phyloP scores from a whole-genome alignment of 495 filamentous ascomycete genomes.

The Geopyxis carbonaria region DNA sequence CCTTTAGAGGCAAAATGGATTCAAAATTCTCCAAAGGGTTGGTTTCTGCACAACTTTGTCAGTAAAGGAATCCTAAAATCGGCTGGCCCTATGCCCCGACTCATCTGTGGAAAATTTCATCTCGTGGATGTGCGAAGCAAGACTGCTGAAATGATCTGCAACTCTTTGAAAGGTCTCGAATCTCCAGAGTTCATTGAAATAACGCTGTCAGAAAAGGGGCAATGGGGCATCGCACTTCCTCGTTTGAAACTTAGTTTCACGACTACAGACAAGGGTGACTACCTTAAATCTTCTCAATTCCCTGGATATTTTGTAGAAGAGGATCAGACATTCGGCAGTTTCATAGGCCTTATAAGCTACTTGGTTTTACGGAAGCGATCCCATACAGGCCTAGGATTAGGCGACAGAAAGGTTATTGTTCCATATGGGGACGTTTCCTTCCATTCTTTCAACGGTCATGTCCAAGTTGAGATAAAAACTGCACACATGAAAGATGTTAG shows the following conservation, averaged over 20 bases:
- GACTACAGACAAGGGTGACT: too few relatives aligned
- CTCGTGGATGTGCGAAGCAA: conserved; percentile 25
- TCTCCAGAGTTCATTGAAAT: conserved; percentile 28
- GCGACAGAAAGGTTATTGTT: conserved; percentile 32
- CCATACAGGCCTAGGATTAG: too few relatives aligned
- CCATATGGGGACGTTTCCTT: conserved; percentile 31
- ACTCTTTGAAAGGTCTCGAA: conserved; percentile 26
- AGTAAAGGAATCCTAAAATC: too few relatives aligned
- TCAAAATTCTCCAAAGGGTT: too few relatives aligned
- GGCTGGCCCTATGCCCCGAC: too few relatives aligned
- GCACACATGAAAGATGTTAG: conserved; percentile 13
- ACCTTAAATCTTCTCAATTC: conserved; percentile 31
- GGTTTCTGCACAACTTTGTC: too few relatives aligned
- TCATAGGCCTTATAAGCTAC: conserved; percentile 38
- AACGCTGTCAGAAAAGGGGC: conserved; percentile 2
- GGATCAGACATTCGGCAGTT: conserved; percentile 33
- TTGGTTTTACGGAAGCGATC: conserved; percentile 33
- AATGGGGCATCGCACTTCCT: conserved; percentile 30
- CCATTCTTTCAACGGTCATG: conserved; percentile 24
- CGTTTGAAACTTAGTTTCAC: conserved; percentile 36
- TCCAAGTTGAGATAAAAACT: conserved; percentile 28
- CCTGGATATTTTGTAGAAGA: conserved; percentile 37
- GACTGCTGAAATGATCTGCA: conserved; percentile 24
- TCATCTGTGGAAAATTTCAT: too few relatives aligned
- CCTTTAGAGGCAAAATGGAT: conserved; percentile 23